A percentile compares a stretch with the other conserved stretches of the same genome.
These are phyloP conservation scores for Diplocarpon rosae DNA, from an alignment of 2,329 filamentous ascomycete species.

Conservation along the genomic window DNA sequence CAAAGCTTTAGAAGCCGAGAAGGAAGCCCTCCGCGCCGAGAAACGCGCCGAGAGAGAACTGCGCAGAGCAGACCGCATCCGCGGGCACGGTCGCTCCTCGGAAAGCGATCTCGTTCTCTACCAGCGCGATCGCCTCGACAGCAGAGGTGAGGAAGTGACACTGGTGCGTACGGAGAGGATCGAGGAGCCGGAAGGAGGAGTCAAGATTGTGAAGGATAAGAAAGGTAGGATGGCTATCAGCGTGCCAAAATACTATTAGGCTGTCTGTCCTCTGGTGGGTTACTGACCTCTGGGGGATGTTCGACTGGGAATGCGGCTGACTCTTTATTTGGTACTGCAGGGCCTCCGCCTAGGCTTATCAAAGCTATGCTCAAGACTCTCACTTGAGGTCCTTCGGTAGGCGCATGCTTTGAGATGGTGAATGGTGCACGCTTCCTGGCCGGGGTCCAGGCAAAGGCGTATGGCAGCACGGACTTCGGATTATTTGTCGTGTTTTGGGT, in stretches of 20 bases:
- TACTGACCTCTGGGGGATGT: conserved; percentile 12
- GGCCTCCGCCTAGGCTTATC: conserved; percentile 51
- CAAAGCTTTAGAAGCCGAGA: conserved; percentile 56
- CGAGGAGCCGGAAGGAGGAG: conserved; percentile 44
- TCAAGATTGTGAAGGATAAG: conserved; percentile 76
- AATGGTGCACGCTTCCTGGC: no score
- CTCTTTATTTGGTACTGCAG: conserved; percentile 31
- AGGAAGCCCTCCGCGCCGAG: conserved; percentile 45
- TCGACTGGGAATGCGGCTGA: conserved; percentile 5
- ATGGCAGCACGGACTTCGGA: no score
- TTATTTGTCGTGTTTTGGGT: no score
- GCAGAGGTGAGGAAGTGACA: conserved; percentile 39
- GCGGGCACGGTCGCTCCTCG: conserved; percentile 46
- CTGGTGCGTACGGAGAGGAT: conserved; percentile 40
- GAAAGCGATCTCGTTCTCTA: conserved; percentile 55
- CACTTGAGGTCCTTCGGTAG: conserved; percentile 34
- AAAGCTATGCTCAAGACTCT: conserved; percentile 61
- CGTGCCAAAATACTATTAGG: conserved; percentile 52
- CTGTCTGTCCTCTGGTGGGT: conserved; percentile 22
- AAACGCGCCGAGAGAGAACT: conserved; percentile 36
- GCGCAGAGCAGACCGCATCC: conserved; percentile 37
- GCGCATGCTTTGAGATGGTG: no score
- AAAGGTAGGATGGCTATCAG: conserved; percentile 93
- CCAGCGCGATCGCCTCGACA: conserved; percentile 35
- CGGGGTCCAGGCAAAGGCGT: no score